phyloP scores from a whole-genome alignment of 176 grass and related monocot genomes.

The Oryza punctata region DNA sequence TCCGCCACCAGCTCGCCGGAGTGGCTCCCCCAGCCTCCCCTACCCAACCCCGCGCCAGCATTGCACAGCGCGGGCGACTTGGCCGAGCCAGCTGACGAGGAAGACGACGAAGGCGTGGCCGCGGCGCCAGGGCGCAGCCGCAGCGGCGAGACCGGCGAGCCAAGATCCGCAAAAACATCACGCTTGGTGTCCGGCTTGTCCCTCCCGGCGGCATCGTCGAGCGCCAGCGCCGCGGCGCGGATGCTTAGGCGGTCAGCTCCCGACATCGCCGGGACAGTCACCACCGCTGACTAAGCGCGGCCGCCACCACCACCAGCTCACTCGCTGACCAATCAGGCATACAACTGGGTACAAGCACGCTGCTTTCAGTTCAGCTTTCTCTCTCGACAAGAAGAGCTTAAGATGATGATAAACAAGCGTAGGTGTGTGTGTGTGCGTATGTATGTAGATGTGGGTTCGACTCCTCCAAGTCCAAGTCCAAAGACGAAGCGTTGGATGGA shows the following conservation, averaged over 20 bases:
- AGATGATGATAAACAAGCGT: not conserved
- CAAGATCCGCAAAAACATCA: conserved; percentile 52
- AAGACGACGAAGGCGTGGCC: conserved; percentile 36
- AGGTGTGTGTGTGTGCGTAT: not conserved
- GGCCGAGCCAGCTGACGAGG: conserved; percentile 42
- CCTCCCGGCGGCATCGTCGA: not conserved
- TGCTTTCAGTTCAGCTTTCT: not conserved
- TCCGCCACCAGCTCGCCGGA: conserved; percentile 57
- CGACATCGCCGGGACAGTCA: conserved; percentile 3
- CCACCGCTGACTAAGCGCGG: not conserved
- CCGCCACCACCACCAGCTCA: not conserved
- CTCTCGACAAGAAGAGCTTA: not conserved
- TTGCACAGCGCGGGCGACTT: conserved; percentile 37
- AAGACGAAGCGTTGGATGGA: not conserved
- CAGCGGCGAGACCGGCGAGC: conserved; percentile 65
- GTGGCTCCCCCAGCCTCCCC: conserved; percentile 23
- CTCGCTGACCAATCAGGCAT: conserved; percentile 39
- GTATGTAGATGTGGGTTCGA: not conserved
- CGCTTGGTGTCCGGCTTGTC: conserved; percentile 62
- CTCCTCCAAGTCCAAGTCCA: not conserved
- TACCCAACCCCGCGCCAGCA: not conserved
- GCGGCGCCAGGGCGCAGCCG: conserved; percentile 25
- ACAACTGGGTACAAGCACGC: conserved; percentile 1
- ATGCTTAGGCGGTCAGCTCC: conserved; percentile 38
- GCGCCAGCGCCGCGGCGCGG: conserved; percentile 36